phyloP scores from a whole-genome alignment of 176 grass and related monocot species.

The Oryza nivara region DNA sequence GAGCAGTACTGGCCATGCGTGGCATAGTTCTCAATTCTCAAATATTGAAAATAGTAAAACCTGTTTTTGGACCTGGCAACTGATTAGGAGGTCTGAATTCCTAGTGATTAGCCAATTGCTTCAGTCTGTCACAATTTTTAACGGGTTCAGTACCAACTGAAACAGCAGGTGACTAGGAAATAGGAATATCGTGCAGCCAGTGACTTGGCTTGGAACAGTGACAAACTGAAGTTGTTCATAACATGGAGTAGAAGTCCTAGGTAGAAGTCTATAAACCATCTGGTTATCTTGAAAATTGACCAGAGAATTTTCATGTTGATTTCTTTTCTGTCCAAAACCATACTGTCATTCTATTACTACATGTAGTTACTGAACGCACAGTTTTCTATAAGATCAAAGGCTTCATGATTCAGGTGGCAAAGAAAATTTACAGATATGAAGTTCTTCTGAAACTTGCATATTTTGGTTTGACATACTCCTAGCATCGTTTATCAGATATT shows the following conservation, averaged over 20 bases:
- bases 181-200: neutral
- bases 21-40: too few relatives aligned
- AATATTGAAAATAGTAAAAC: neutral
- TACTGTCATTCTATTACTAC: neutral
- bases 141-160: neutral
- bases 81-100: too few relatives aligned
- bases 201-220: neutral
- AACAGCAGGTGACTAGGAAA: neutral
- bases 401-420: conserved; percentile 3
- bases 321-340: neutral
- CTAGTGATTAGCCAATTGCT: neutral
- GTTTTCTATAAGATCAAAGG: neutral
- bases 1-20: too few relatives aligned
- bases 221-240: neutral
- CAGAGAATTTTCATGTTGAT: neutral
- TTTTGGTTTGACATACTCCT: conserved; percentile 2
- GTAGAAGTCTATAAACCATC: neutral
- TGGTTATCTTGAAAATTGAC: neutral
- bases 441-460: neutral
- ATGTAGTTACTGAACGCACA: neutral
- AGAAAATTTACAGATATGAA: neutral
- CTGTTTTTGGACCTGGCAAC: neutral
- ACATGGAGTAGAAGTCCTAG: neutral
- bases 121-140: neutral
- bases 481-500: neutral